Base-by-base conservation (phyloP, 768 basidiomycete species). In the Auriculariales sp. region DNA sequence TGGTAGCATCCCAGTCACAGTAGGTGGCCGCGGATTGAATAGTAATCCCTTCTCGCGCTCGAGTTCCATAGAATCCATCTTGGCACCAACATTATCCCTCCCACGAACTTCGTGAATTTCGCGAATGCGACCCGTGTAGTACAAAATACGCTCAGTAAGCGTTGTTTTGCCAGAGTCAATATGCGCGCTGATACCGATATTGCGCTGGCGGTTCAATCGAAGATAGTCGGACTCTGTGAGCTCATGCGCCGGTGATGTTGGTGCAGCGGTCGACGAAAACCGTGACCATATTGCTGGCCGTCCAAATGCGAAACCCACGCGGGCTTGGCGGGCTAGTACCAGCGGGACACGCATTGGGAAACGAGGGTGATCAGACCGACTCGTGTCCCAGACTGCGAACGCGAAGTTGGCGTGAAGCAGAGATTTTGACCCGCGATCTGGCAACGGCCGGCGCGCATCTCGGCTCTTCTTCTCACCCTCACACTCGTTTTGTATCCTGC, bases 51-150 rank as follows among this genome's bases (percentile, higher is more conserved):
- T 98, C 66, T 98, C 95, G 44, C 94, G 74, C 64, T 99, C 95
- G 3, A 99, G 71, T 54, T 99, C 95, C 95, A 99, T 99, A 57
- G 84, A 89, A 65, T 99, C 95, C 95, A 99, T 99, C 71, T 99
- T 99, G 6, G 95, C 95, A 48, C 95, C 95, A 17, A 98, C 92
- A 27, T 83, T 81, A 64, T 99, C 95, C 49, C 86, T 77, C 36
- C 95, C 95, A 66, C 81, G 55, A 58, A 90, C 92, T 75, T 99
- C 95, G 62, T 99, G 95, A 59, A 99, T 98, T 46, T 90, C 90
- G 36, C 81, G 71, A 64, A 98, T 93, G 25, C 91, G 80, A 22
- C 95, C 94, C 27, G 95, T 98, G 64, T 99, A 99, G 63, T 79
- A 99, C 46, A 99, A 67, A 49, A 98, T 78, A 11, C 95, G 87